phyloP scores from a whole-genome alignment of 2,329 filamentous ascomycete species.

The Leptographium lundbergii region DNA sequence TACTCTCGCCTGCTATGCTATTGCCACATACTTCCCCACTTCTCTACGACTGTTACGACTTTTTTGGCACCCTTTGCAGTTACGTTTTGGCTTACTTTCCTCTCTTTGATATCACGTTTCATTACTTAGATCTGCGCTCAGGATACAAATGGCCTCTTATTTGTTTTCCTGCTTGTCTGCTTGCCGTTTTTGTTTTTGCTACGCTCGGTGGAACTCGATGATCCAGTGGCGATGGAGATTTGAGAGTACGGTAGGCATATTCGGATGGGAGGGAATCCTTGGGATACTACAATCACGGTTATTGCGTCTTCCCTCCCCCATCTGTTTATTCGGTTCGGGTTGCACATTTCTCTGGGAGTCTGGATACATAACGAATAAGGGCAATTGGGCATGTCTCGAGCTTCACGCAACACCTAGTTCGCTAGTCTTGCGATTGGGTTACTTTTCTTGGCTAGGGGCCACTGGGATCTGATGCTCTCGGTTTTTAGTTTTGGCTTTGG shows the following conservation, averaged over 20 bases:
- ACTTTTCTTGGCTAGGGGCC: background rate
- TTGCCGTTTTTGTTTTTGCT: background rate
- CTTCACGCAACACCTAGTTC: background rate
- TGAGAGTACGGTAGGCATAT: background rate
- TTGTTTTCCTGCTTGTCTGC: background rate
- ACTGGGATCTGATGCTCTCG: background rate
- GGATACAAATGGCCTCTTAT: background rate
- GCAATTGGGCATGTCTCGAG: background rate
- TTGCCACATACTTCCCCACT: constrained; percentile 3
- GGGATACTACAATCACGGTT: background rate
- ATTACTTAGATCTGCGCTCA: background rate
- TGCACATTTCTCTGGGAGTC: background rate
- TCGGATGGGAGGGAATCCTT: background rate
- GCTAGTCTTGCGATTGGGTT: background rate
- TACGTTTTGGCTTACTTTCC: background rate
- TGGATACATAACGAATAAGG: background rate
- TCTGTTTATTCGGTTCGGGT: background rate
- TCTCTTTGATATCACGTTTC: background rate
- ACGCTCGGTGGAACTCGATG: background rate
- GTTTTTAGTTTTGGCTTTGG: background rate
- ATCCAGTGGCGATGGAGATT: background rate
- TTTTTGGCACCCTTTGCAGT: background rate
- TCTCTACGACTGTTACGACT: constrained; percentile 4
- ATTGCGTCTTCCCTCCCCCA: background rate
- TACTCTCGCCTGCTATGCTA: background rate